Conservation (phyloP, 1,284 basidiomycete species). For the Cystobasidium sp. region DNA sequence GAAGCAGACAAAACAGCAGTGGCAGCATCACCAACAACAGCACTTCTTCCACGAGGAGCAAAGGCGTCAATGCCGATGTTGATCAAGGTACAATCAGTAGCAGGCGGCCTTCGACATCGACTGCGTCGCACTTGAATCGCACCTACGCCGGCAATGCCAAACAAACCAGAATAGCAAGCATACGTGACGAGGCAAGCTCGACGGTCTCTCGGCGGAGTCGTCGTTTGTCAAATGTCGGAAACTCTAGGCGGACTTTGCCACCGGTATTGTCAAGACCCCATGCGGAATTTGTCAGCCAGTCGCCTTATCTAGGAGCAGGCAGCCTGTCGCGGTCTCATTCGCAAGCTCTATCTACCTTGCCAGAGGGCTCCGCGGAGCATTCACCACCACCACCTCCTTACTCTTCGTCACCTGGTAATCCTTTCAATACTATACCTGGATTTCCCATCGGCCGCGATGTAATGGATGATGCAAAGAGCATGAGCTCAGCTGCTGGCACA, state of each 20-base stretch:
- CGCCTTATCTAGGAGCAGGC: slow-evolving; percentile 4
- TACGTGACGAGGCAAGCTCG: slow-evolving; percentile 35
- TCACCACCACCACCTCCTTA: slow-evolving; percentile 30
- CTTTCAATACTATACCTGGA: slow-evolving; percentile 42
- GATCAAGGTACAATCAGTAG: not conserved
- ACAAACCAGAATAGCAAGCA: slow-evolving; percentile 29
- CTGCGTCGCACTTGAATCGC: not conserved
- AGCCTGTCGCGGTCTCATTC: slow-evolving; percentile 41
- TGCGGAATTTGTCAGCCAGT: slow-evolving; percentile 9
- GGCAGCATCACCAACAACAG: not conserved
- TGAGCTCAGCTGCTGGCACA: slow-evolving; percentile 29
- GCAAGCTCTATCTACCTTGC: slow-evolving; percentile 24
- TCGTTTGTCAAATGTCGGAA: slow-evolving; percentile 20
- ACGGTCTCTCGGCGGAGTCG: slow-evolving; percentile 32
- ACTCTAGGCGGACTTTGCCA: slow-evolving; percentile 4
- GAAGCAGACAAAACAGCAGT: slow-evolving; percentile 18
- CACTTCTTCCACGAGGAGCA: not conserved
- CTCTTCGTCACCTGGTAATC: slow-evolving; percentile 1
- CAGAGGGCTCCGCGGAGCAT: slow-evolving; percentile 26
- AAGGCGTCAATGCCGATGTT: too few relatives aligned
- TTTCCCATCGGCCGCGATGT: slow-evolving; percentile 36
- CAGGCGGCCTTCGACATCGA: not conserved
- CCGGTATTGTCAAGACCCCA: slow-evolving; percentile 35
- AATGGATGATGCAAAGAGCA: slow-evolving; percentile 41
- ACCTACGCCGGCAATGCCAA: not conserved